A percentile compares a stretch with the other conserved stretches of the same genome.
Evolutionary conservation across 257 asterid species (phyloP).

Genomic region (Plantago elongata): DNA sequence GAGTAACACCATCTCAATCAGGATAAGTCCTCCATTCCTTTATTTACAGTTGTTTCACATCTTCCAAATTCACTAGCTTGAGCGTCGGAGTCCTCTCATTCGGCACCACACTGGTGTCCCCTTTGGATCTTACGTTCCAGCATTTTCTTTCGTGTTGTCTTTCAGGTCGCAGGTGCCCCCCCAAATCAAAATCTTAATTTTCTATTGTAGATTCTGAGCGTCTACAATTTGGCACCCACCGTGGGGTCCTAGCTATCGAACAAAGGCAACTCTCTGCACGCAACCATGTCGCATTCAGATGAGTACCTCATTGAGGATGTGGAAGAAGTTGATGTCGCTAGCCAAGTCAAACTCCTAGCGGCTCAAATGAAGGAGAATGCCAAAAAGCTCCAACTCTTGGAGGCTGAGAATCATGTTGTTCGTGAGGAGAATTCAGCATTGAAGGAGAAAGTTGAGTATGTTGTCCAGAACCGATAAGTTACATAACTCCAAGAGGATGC

Average conservation of each 20-base stretch:
- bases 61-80: no score
- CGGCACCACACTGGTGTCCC: not conserved
- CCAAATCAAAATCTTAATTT: no score
- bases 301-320: no score
- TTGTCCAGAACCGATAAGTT: not conserved
- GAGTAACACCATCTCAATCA: no score
- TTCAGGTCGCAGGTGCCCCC: not conserved
- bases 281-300: no score
- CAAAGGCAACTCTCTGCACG: not conserved
- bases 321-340: no score
- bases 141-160: not conserved
- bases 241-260: not conserved
- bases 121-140: not conserved
- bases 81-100: not conserved
- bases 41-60: no score
- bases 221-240: not conserved
- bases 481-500: no score
- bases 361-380: no score
- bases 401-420: not conserved
- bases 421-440: not conserved
- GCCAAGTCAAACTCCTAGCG: no score
- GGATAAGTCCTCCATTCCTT: no score
- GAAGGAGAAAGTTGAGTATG: not conserved
- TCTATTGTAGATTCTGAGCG: no score
- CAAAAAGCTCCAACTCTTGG: not conserved